Evolutionary conservation across 202 grass and related monocot genomes (phyloP), one percentile per base, ranked within the genome.

Genomic region (Digitaria exilis): DNA sequence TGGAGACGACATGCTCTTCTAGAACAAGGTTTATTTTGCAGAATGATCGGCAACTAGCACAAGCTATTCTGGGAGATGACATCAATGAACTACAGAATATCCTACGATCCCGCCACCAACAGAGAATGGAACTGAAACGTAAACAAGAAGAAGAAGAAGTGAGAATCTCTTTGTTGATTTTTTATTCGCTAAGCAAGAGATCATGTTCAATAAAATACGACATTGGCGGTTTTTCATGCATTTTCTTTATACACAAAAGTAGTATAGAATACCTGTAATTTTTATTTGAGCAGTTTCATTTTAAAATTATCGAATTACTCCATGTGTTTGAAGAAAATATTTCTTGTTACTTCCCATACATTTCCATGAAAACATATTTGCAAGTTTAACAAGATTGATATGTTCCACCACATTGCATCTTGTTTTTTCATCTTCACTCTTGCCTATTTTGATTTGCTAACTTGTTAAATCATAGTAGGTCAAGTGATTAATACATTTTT

Each of bases 111-210:
- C 91, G 84, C 22, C 93, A 98, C 78, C 87, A 86, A 71, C 90
- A 90, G 80, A 95, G 80, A 90, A 54, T 75, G 37, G 84, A 91
- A 86, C 65, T 91, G 73, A 87, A 75, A 29, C 85, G 74, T 80
- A 98, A 98, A 86, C 91, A 98, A 76, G 90, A 95, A 25, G 93
- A 98, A 92, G 96, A 98, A 60, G 77, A 92, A 81, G 96, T 98
- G 87, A 98, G 92, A 42, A 89, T 81, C 88, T 78, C 24, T 13
- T 49, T 28, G 19, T 73, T 82, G 16, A 66, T 2, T 86, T 79
- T 75, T 67, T 48, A 39, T 82, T 63, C 67, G 3, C 15, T 78
- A 9, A 37, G 44, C 30, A 63, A 48, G 15, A 28, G 18, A 54
- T 73, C 41, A 19, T 80, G 41, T 42, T 1, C 43, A 73, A 61